A percentile compares a stretch with the other conserved stretches of the same genome.
Evolutionary conservation across 441 rosid genomes (phyloP).

Genomic region (Populus hybrid): DNA sequence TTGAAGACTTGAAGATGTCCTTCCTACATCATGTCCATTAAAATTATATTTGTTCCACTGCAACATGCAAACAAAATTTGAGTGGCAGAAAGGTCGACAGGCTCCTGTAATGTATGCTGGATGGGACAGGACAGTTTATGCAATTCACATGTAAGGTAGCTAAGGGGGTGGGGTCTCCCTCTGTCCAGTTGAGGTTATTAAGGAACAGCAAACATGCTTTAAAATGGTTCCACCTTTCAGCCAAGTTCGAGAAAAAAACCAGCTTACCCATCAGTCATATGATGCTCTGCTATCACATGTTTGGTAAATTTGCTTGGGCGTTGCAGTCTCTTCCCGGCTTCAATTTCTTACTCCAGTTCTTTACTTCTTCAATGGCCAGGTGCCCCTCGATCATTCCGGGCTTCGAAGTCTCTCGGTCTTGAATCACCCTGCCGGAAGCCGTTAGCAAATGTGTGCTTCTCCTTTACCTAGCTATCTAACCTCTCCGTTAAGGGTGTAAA

Average conservation of each 20-base stretch:
- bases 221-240: neutral
- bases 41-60: neutral
- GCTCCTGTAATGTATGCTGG: neutral
- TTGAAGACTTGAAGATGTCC: neutral
- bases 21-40: neutral
- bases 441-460: neutral
- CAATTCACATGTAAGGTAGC: neutral
- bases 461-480: neutral
- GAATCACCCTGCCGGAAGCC: neutral
- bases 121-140: conserved; percentile 15
- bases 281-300: neutral
- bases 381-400: neutral
- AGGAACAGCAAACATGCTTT: neutral
- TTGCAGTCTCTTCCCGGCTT: neutral
- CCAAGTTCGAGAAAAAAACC: neutral
- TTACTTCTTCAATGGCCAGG: neutral
- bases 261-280: neutral
- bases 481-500: neutral
- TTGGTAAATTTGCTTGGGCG: neutral
- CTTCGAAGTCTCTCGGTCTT: neutral
- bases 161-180: neutral
- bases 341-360: neutral
- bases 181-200: conserved; percentile 27
- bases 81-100: conserved; percentile 1
- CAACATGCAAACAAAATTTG: conserved; percentile 4